Base-by-base conservation (phyloP, 805 yeast genomes). In the Hanseniaspora occidentalis region DNA sequence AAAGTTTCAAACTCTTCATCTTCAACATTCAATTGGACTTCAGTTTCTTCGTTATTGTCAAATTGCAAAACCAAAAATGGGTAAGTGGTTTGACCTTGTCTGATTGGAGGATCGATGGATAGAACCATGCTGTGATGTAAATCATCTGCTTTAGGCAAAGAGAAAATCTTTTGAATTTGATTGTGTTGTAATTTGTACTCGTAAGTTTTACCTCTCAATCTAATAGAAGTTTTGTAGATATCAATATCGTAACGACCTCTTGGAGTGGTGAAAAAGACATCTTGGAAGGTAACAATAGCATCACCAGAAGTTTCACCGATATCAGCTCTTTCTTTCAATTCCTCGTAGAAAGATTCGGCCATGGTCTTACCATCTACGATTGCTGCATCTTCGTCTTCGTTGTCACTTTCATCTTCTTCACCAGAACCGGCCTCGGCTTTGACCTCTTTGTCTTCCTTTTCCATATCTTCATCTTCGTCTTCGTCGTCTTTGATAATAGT, bases 161-260 rank as follows among this genome's bases (percentile, higher is more conserved):
- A 77, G 51, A 92, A 89, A 27, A 92, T 77, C 53, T 96, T 73
- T 61, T 86, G 95, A 46, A 92, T 78, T 56, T 86, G 92, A 53
- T 78, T 72, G 61, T 84, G 89, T 58, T 83, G 95, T 45, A 92
- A 73, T 64, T 89, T 92, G 70, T 92, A 94, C 59, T 92, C 98
- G 64, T 92, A 92, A 2, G 97, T 92, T 62, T 89, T 92, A 58
- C 99, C 99, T 53, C 98, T 77, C 39, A 92, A 70, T 56, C 97
- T 77, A 61, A 92, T 73, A 39, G 92, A 82, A 23, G 75, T 73
- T 26, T 84, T 78, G 62, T 84, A 92, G 78, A 92, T 80, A 61
- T 89, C 96, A 51, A 92, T 82, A 60, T 92, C 97, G 60, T 88
- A 92, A 61, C 98, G 89, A 48, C 98, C 98, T 71, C 98, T 79